Percentiles rank a stretch among this genome's conserved stretches.
Evolutionary conservation across 257 asterid species (phyloP).

Genomic region (Petrea volubilis): DNA sequence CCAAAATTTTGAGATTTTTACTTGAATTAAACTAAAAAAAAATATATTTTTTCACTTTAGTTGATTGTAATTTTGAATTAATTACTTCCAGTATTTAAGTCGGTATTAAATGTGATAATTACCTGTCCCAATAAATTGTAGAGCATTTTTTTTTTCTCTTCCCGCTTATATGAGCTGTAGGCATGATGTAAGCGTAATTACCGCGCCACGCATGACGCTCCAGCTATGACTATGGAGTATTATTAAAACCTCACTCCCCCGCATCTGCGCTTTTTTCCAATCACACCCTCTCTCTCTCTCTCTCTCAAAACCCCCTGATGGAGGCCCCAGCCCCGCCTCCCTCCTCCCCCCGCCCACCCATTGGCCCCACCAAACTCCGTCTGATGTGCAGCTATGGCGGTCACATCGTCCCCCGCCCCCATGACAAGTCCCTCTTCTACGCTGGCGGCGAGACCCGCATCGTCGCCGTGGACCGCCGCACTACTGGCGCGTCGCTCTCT

Average conservation of each 20-base stretch:
- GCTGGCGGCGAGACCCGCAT: conserved; percentile 88
- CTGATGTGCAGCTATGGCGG: conserved; percentile 97
- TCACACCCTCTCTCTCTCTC: conserved; percentile 16
- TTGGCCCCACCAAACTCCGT: conserved; percentile 55
- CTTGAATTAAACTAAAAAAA: too few species aligned
- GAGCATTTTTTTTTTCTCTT: neutral
- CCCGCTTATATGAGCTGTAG: conserved; percentile 8
- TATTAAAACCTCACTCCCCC: conserved; percentile 21
- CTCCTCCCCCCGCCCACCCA: conserved; percentile 41
- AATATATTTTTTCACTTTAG: too few species aligned
- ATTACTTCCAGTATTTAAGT: too few species aligned
- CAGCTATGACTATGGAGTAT: conserved; percentile 19
- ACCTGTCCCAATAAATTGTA: neutral
- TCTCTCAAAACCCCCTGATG: conserved; percentile 37
- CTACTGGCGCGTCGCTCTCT: conserved; percentile 50
- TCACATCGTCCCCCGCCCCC: conserved; percentile 81
- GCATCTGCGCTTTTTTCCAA: neutral
- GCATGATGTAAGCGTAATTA: conserved; percentile 41
- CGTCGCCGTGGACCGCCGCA: conserved; percentile 77
- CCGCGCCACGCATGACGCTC: conserved; percentile 39
- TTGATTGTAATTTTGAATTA: too few species aligned
- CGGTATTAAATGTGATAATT: neutral
- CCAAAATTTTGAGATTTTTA: too few species aligned
- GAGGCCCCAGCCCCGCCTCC: conserved; percentile 49
- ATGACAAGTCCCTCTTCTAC: conserved; percentile 66